Evolutionary conservation across 2,329 filamentous ascomycete genomes (phyloP).

Genomic region (Colletotrichum falcatum): DNA sequence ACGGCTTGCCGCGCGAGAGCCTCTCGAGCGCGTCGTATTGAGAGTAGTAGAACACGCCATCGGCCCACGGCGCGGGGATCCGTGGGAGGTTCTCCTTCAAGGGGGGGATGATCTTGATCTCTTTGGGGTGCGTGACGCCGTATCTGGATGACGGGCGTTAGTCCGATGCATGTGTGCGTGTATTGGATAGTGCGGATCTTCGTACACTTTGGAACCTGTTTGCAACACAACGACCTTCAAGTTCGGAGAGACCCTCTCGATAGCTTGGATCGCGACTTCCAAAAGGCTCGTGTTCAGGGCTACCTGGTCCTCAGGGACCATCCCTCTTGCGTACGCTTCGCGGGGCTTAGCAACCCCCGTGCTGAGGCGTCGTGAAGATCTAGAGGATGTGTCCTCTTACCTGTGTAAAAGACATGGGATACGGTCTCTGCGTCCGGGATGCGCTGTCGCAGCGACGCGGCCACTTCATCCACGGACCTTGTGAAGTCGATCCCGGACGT

Average conservation of each 20-base stretch:
- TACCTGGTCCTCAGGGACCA: slow-evolving; percentile 1
- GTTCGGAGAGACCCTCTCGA: slow-evolving; percentile 14
- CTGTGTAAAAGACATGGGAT: slow-evolving; percentile 41
- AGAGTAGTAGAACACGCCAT: slow-evolving; percentile 40
- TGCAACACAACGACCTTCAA: slow-evolving; percentile 40
- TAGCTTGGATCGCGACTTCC: neutral
- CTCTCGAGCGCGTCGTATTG: slow-evolving; percentile 39
- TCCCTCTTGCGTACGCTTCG: slow-evolving; percentile 36
- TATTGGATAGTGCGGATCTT: neutral
- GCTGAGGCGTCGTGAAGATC: neutral
- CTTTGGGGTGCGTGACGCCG: slow-evolving; percentile 33
- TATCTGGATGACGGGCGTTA: slow-evolving; percentile 17
- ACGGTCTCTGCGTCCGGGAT: slow-evolving; percentile 35
- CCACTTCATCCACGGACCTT: slow-evolving; percentile 31
- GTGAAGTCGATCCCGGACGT: slow-evolving; percentile 38
- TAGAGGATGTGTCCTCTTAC: neutral
- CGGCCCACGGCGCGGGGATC: slow-evolving; percentile 40
- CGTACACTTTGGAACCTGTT: slow-evolving; percentile 40
- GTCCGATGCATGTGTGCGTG: neutral
- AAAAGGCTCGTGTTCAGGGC: neutral
- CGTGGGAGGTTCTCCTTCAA: slow-evolving; percentile 33
- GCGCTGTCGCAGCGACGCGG: slow-evolving; percentile 10
- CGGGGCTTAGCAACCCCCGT: neutral
- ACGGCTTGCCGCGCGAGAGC: slow-evolving; percentile 33
- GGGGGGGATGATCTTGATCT: slow-evolving; percentile 21